Base-by-base conservation (phyloP, 2,329 filamentous ascomycete genomes). In the Botryotinia convoluta region DNA sequence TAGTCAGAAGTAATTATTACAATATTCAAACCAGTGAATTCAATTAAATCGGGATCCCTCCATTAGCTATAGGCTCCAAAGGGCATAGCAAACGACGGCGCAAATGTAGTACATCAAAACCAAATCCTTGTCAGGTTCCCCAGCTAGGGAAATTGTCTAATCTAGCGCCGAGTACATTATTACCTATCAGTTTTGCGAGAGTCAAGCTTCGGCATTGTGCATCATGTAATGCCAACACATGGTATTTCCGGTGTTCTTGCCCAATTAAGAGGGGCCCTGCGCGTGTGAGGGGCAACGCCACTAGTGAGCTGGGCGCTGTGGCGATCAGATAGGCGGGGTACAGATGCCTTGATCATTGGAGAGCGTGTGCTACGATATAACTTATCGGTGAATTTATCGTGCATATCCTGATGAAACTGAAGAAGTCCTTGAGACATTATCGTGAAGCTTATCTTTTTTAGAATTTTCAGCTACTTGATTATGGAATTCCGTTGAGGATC, bases 201-300 rank as follows among this genome's bases (percentile, higher is more conserved):
- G 59, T 61, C 37, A 22, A 67, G 35, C 45, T 10, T 67, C 64
- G 14, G 63, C 14, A 51, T 6, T 37, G 22, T 67, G 64, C 45
- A 68, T 68, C 37, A 68, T 57, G 64, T 51, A 68, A 57, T 68
- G 65, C n/a, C 65, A 68, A 35, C 65, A 68, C 65, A 68, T 51
- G 26, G 35, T 22, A 32, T 32, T 18, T 29, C 9, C 14, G 48
- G 20, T 29, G 3, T 57, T 42, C 12, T 29, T 22, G 35, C 29
- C 65, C 48, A 68, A 57, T 68, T 9, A 68, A 4, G 20, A 42
- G 16, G 22, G 26, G 10, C 16, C 20, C 48, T 37, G 48, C 35
- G n/a, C n/a, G 9, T 39, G 6, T 39, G 64, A 68, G 64, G 35
- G 64, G 64, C 35, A 39, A 44, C 44, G 32, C 63, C 29, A 62